Base-by-base conservation (phyloP, 306 rosid species). In the Prunus armeniaca region DNA sequence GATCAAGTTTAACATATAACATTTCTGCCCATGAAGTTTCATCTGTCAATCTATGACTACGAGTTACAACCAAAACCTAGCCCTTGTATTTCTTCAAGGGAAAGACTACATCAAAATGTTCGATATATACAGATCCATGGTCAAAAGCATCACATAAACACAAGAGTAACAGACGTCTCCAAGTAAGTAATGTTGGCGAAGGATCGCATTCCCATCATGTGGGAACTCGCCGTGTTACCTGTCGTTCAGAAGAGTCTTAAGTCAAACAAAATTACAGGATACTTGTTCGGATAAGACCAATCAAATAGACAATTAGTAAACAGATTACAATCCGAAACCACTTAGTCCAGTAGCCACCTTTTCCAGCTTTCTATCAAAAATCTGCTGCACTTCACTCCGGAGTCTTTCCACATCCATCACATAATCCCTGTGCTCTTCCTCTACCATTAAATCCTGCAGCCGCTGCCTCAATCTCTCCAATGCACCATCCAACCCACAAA, bases 371-470 rank as follows among this genome's bases (percentile, higher is more conserved):
- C 60, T 63, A 15, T 13, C 82, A 79, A 87, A 90, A 75, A 85
- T 84, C 19, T 70, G 32, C 70, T 90, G 96, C 67, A 92, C 97
- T 82, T 95, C 93, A 76, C 61, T 62, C 15, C 90, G 89, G 69
- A 95, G 87, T 78, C 81, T 81, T 79, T 92, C 97, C 69, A 90
- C 86, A 69, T 90, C 98, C 82, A 82, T 69, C 18, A 78, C 93
- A 80, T 88, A 90, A 76, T 92, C 96, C 78, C 80, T 87, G 64
- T 84, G 88, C 79, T 69, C 34, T 74, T 90, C 93, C 32, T 84
- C 85, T 15, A 18, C 87, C 89, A 82, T 84, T 83, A 83, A 86
- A 73, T 75, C 87, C 82, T 77, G 83, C 79, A 92, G 87, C 65
- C 67, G 79, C 75, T 71, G 76, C 83, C 67, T 89, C 91, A 88